These are phyloP conservation scores for Nitzschia sp. DNA, from an alignment of 108 stramenopile species.

Conservation along the genomic window DNA sequence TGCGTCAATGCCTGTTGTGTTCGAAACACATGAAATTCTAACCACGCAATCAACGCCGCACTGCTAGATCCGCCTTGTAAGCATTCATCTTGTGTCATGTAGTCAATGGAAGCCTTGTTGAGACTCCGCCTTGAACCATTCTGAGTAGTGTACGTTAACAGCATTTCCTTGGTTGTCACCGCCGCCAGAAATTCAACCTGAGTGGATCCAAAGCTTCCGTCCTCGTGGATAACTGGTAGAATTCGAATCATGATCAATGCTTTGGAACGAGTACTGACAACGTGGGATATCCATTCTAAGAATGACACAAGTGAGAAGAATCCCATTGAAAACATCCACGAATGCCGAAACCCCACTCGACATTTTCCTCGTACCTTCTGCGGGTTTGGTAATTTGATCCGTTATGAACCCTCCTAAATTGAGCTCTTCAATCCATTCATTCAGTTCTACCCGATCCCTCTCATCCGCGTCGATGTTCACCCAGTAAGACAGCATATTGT, in stretches of 20 bases:
- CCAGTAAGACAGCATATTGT: not conserved
- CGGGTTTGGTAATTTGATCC: not conserved
- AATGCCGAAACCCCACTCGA: not conserved
- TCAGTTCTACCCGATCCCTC: not conserved
- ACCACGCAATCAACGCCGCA: slow-evolving; percentile 7
- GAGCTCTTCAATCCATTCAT: slow-evolving; percentile 5
- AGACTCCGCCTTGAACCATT: not conserved
- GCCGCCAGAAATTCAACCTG: not conserved
- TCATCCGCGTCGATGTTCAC: slow-evolving; percentile 4
- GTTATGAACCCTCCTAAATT: not conserved
- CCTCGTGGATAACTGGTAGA: not conserved
- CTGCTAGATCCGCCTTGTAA: slow-evolving; percentile 7
- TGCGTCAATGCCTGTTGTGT: not conserved
- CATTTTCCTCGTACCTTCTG: not conserved
- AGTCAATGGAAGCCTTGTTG: not conserved
- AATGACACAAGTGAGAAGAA: not conserved
- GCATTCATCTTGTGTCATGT: not conserved
- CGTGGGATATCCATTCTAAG: slow-evolving; percentile 1
- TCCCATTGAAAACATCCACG: not conserved
- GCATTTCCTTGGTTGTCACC: not conserved
- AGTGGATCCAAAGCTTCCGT: not conserved
- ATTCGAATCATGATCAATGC: not conserved
- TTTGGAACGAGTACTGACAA: slow-evolving; percentile 3
- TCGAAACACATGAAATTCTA: slow-evolving; percentile 10
- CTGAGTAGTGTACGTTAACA: not conserved